A percentile compares a stretch with the other conserved stretches of the same genome.
Evolutionary conservation across 2,329 filamentous ascomycete species (phyloP).

Genomic region (Epichloe elymi): DNA sequence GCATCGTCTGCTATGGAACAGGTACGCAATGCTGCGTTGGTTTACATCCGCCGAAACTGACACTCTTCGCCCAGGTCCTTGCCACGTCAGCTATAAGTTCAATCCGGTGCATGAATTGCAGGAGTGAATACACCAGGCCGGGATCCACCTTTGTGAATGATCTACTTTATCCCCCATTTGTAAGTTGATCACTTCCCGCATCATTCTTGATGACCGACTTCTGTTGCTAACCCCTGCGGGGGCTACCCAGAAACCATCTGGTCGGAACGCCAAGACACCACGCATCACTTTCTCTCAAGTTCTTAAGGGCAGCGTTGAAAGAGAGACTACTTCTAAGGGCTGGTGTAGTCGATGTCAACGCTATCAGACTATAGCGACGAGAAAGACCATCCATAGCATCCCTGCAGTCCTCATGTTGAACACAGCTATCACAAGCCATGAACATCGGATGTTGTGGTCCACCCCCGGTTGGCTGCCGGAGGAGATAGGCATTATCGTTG

Average conservation of each 20-base stretch:
- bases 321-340: slow-evolving; percentile 76
- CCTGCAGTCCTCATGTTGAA: slow-evolving; percentile 85
- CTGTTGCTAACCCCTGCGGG: background rate
- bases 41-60: background rate
- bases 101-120: slow-evolving; percentile 77
- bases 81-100: slow-evolving; percentile 57
- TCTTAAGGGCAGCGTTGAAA: slow-evolving; percentile 82
- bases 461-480: slow-evolving; percentile 84
- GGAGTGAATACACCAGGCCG: slow-evolving; percentile 70
- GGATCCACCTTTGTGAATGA: slow-evolving; percentile 76
- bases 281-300: slow-evolving; percentile 72
- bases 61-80: slow-evolving; percentile 29
- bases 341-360: slow-evolving; percentile 88
- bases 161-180: slow-evolving; percentile 56
- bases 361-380: slow-evolving; percentile 76
- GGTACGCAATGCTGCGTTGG: slow-evolving; percentile 21
- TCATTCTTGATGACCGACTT: background rate
- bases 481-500: slow-evolving; percentile 84
- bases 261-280: slow-evolving; percentile 35
- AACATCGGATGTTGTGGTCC: slow-evolving; percentile 73
- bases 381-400: slow-evolving; percentile 70
- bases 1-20: slow-evolving; percentile 56
- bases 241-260: slow-evolving; percentile 30
- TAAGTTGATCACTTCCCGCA: slow-evolving; percentile 11
- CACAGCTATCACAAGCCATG: slow-evolving; percentile 56